Percentiles rank a stretch among this genome's conserved stretches.
phyloP scores from a whole-genome alignment of 2,329 filamentous ascomycete species.

The Trichoderma semiorbis region DNA sequence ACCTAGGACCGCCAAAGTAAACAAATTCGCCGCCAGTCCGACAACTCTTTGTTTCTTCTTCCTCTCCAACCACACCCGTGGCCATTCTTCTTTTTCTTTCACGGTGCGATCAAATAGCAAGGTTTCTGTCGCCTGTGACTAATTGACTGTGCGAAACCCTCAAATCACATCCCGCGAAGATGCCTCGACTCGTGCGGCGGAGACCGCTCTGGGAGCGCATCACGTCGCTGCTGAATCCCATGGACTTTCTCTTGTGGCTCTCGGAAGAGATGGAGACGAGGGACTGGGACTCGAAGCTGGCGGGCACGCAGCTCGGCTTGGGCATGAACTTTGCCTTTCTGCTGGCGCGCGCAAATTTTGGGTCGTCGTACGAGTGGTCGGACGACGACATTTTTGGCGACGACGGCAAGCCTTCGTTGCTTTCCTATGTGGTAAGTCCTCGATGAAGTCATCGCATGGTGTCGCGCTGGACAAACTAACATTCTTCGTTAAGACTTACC shows the following conservation, averaged over 20 bases:
- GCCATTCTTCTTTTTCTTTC: background rate
- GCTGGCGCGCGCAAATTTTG: conserved; percentile 75
- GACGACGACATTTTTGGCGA: conserved; percentile 86
- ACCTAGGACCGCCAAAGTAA: conserved; percentile 12
- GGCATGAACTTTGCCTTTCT: conserved; percentile 76
- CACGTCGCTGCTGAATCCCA: conserved; percentile 74
- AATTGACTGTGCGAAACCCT: background rate
- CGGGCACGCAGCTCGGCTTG: conserved; percentile 73
- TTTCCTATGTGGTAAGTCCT: conserved; percentile 51
- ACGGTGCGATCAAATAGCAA: background rate
- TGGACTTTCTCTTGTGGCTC: conserved; percentile 85
- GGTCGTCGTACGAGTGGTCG: conserved; percentile 36
- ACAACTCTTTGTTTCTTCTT: background rate
- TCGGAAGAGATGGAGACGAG: conserved; percentile 90
- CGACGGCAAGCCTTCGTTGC: conserved; percentile 60
- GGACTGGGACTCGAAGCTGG: conserved; percentile 81
- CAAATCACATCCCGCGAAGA: conserved; percentile 23
- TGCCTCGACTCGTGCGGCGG: conserved; percentile 78
- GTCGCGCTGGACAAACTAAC: conserved; percentile 16
- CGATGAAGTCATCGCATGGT: conserved; percentile 10
- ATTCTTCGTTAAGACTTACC: conserved; percentile 51
- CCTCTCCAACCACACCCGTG: background rate
- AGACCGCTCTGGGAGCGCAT: conserved; percentile 78
- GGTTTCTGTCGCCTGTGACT: background rate
- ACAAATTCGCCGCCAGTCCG: conserved; percentile 16